Percentiles rank a stretch among this genome's conserved stretches.
phyloP scores from a whole-genome alignment of 225 moss, liverwort and hornwort genomes.

The Neckera pumila region DNA sequence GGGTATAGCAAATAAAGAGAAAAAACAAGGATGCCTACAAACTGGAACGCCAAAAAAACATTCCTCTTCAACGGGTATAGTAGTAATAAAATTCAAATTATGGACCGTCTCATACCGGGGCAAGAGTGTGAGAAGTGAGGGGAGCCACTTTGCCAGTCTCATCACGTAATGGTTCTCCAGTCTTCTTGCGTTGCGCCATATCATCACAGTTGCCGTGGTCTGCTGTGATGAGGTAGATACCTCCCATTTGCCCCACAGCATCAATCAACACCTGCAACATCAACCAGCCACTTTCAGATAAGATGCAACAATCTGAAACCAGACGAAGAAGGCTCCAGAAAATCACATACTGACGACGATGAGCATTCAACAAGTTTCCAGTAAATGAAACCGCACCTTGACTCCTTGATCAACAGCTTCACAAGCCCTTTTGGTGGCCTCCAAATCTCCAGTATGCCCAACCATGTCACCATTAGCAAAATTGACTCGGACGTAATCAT shows the following conservation, averaged over 20 bases:
- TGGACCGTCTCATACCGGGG: conserved; percentile 38
- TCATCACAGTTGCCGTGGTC: conserved; percentile 87
- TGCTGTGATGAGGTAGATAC: conserved; percentile 74
- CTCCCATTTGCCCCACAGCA: conserved; percentile 50
- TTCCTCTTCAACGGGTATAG: not conserved
- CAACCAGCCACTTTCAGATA: not conserved
- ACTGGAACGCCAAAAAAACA: not conserved
- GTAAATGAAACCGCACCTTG: conserved; percentile 32
- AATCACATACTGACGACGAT: not conserved
- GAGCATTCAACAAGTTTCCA: not conserved
- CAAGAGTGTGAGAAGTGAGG: conserved; percentile 77
- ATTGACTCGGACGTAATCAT: conserved; percentile 71
- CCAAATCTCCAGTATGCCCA: conserved; percentile 79
- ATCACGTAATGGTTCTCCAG: conserved; percentile 56
- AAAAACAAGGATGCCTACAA: not conserved
- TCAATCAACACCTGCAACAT: conserved; percentile 51
- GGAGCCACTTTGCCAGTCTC: conserved; percentile 55
- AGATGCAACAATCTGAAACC: not conserved
- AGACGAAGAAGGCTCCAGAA: not conserved
- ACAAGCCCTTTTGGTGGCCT: conserved; percentile 64
- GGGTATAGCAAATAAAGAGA: not conserved
- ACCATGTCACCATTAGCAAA: conserved; percentile 89
- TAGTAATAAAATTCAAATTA: not conserved
- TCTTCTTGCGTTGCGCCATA: conserved; percentile 83
- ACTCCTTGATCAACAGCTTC: conserved; percentile 80